phyloP scores from a whole-genome alignment of 2,329 filamentous ascomycete species.

The Leptographium lundbergii region DNA sequence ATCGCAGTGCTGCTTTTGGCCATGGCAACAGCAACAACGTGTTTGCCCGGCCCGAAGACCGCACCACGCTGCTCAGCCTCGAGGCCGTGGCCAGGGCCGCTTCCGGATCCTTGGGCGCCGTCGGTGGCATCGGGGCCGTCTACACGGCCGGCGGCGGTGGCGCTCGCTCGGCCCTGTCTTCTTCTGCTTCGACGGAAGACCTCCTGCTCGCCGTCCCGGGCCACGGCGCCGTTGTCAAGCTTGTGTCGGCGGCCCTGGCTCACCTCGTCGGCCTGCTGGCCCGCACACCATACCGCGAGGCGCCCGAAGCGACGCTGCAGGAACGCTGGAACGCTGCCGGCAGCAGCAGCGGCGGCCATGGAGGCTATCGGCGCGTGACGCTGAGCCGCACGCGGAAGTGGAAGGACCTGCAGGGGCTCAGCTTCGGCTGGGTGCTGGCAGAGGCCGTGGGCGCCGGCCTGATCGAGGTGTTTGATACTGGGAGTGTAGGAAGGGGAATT shows the following conservation, averaged over 20 bases:
- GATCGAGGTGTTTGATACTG: conserved; percentile 63
- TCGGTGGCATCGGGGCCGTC: conserved; percentile 55
- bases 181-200: conserved; percentile 13
- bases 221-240: conserved; percentile 54
- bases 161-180: conserved; percentile 21
- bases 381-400: conserved; percentile 55
- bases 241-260: conserved; percentile 46
- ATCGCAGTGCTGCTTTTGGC: conserved; percentile 5
- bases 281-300: conserved; percentile 49
- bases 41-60: conserved; percentile 37
- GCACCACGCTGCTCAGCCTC: conserved; percentile 45
- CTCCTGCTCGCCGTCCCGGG: conserved; percentile 52
- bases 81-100: conserved; percentile 51
- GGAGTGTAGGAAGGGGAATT: conserved; percentile 58
- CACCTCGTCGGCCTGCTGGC: conserved; percentile 48
- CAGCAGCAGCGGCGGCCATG: conserved; percentile 38
- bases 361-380: conserved; percentile 32
- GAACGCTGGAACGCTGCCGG: conserved; percentile 55
- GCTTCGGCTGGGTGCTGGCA: conserved; percentile 59
- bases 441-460: conserved; percentile 59
- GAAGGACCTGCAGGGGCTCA: conserved; percentile 56
- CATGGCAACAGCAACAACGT: conserved; percentile 11
- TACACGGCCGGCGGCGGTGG: conserved; percentile 47
- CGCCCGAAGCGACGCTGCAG: conserved; percentile 45
- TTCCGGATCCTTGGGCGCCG: conserved; percentile 55